Base-by-base conservation (phyloP, 176 grass and related monocot genomes). In the Carex cristatella region DNA sequence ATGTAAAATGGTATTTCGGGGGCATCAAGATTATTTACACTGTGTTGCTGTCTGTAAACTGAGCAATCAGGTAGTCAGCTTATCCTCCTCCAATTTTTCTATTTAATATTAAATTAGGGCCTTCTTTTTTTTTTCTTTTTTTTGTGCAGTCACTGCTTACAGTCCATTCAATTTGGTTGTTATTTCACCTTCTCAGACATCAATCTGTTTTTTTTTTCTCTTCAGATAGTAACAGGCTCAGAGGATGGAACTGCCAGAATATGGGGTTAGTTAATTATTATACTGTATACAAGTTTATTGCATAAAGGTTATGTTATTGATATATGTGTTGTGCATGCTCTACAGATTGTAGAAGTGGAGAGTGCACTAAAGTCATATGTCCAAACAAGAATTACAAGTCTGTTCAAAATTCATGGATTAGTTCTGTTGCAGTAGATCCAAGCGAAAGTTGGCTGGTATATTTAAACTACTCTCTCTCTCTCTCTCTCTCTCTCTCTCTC, bases 391-490 rank as follows among this genome's bases (percentile, higher is more conserved):
- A 88, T 37, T 86, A 83, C 37, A 85, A 81, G 69, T 90, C 84
- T 66, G 82, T 85, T 75, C 79, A 87, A 31, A 65, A 69, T 74
- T 88, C 91, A 16, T 95, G 96, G 91, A 80, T 98, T 49, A 89
- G 96, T 85, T 89, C 84, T 48, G 78, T 98, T 92, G 89, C 91
- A 44, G 90, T 93, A 72, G 95, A 98, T 87, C 55, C 88, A 46
- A 98, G 91, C 73, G 96, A 95, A 92, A 95, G 89, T 75, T 98
- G 96, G 93, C 89, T 95, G 91, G 96, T 98, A 98, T 31, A 42
- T 53, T 49, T 10, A 7, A 77, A 53, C 42, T 79, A 62, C 69
- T 80, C 44, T 79, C 4, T 57, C 2, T 11, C 15, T 31, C 12
- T 77, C 10, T n/a, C n/a, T n/a, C n/a, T n/a, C n/a, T 11, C 15